Conservation (phyloP, 2,329 filamentous ascomycete genomes). For the Tolypocladium ovalisporum region DNA sequence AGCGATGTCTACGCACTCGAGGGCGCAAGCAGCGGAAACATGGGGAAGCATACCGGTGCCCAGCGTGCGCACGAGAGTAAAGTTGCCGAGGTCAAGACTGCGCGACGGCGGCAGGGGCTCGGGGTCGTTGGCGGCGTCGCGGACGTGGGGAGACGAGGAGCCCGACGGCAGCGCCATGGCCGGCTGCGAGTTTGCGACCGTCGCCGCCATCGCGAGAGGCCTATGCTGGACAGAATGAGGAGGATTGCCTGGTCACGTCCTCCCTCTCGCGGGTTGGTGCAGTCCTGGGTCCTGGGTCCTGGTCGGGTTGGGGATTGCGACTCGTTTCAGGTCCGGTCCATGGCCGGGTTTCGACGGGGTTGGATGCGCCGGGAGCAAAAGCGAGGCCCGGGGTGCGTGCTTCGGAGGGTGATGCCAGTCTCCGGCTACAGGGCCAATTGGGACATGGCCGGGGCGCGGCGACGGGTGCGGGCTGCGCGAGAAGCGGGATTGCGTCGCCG, state of each 20-base stretch:
- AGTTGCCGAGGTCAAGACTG: constrained; percentile 39
- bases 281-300: background rate
- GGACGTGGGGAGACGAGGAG: constrained; percentile 3
- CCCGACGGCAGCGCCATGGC: constrained; percentile 7
- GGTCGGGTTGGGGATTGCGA: background rate
- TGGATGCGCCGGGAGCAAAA: background rate
- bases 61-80: constrained; percentile 63
- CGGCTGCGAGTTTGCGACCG: constrained; percentile 19
- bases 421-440: background rate
- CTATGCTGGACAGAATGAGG: background rate
- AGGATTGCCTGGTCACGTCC: background rate
- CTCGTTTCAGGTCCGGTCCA: constrained; percentile 5
- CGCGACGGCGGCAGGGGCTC: constrained; percentile 14
- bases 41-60: constrained; percentile 50
- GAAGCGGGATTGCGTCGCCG: background rate
- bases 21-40: background rate
- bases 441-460: background rate
- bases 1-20: background rate
- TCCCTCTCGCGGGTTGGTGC: background rate
- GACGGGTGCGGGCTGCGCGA: background rate
- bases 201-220: constrained; percentile 16
- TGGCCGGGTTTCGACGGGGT: background rate
- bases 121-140: background rate
- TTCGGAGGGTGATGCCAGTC: background rate
- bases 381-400: background rate